Evolutionary conservation across 345 rosid genomes (phyloP), one percentile per base, ranked within the genome.

Genomic region (Schrenkiella parvula): DNA sequence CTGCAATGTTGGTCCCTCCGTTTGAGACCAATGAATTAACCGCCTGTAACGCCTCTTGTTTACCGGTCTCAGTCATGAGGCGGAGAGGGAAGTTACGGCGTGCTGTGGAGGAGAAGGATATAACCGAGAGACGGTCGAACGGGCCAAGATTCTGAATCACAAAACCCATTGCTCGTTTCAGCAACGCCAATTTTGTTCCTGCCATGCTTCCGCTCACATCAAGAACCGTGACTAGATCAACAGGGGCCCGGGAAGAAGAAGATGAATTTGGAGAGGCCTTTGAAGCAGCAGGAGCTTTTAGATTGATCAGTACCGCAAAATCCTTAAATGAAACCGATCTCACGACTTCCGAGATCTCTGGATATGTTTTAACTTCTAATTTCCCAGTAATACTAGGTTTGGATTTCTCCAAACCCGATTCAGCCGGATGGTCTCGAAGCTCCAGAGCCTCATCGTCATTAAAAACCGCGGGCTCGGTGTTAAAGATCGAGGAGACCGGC

Each of bases 171-270:
- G 99, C 99, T 79, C 93, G 84, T 83, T 95, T 95, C 72, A 95
- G 80, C 84, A 95, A 79, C 4, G 98, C 98, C 42, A 95, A 81
- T 75, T 92, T 95, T 54, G 95, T 88, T 31, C 99, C 99, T 0
- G 91, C 88, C 98, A 95, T 95, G 87, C 99, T 95, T 65, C 99
- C 99, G 38, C 99, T 95, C 38, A 90, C 90, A 76, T 95, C 99
- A 78, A 95, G 98, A 62, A 95, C 97, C 1, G 99, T 92, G 43
- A 95, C 89, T 53, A 95, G 84, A 79, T 95, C 99, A 22, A 95
- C 80, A n/a, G 97, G 86, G 59, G 92, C 92, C 18, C 97, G 93
- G 8, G 90, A 83, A 51, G 77, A 65, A 34, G 61, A 57, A 1
- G 9, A 29, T 19, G 58, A 44, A 74, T 67, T 72, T 52, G 73